A percentile compares a stretch with the other conserved stretches of the same genome.
These are phyloP conservation scores for Exophiala lecanii-corni DNA, from an alignment of 2,329 filamentous ascomycete genomes.

Conservation along the genomic window DNA sequence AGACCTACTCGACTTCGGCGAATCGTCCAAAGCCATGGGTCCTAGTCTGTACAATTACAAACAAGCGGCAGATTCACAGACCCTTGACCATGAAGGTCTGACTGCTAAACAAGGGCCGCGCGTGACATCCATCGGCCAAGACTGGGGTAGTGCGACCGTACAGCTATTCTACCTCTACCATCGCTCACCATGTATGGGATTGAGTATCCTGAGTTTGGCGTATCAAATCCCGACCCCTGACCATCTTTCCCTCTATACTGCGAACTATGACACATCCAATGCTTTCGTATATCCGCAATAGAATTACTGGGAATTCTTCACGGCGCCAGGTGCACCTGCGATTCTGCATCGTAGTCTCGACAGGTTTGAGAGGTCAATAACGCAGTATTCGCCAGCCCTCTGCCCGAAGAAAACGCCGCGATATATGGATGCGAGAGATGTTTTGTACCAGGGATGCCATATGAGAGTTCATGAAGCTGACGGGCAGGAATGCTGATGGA, in stretches of 20 bases:
- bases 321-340: constrained; percentile 34
- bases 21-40: constrained; percentile 38
- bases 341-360: constrained; percentile 9
- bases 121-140: constrained; percentile 45
- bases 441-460: constrained; percentile 8
- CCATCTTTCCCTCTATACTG: constrained; percentile 34
- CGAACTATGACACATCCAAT: constrained; percentile 27
- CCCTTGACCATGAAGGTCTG: constrained; percentile 37
- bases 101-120: constrained; percentile 18
- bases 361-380: constrained; percentile 11
- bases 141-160: constrained; percentile 43
- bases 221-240: constrained; percentile 38
- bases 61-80: constrained; percentile 29
- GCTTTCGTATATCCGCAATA: constrained; percentile 35
- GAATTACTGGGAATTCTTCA: constrained; percentile 46
- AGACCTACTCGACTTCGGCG: constrained; percentile 38
- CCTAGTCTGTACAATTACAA: constrained; percentile 31
- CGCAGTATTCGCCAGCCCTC: not conserved
- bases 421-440: constrained; percentile 13
- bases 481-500: not conserved
- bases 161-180: constrained; percentile 41
- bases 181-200: constrained; percentile 38
- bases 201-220: constrained; percentile 39
- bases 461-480: constrained; percentile 5
- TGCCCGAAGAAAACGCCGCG: constrained; percentile 10